phyloP scores from a whole-genome alignment of 345 rosid genomes.

The Syzygium aqueum region DNA sequence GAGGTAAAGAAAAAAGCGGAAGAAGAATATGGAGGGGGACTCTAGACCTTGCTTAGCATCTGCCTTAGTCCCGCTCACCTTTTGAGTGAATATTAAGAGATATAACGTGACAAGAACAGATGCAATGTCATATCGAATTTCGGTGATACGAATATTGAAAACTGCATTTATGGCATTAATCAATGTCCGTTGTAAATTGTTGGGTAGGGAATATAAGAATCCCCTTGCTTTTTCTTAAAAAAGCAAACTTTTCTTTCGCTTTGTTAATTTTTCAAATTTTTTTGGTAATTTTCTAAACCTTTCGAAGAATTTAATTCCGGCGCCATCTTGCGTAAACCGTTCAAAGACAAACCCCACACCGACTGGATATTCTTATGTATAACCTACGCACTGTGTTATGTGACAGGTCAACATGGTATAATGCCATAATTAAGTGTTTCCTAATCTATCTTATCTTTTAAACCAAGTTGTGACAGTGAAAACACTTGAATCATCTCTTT shows the following conservation, averaged over 20 bases:
- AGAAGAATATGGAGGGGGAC: background rate
- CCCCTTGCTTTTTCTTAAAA: constrained; percentile 5
- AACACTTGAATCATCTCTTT: background rate
- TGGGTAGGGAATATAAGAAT: constrained; percentile 18
- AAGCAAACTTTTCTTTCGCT: background rate
- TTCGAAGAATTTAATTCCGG: background rate
- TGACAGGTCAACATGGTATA: background rate
- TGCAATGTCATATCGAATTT: constrained; percentile 27
- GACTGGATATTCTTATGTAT: background rate
- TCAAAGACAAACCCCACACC: background rate
- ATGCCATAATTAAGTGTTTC: background rate
- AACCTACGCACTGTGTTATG: background rate
- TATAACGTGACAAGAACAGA: background rate
- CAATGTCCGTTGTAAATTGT: background rate
- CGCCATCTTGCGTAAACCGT: background rate
- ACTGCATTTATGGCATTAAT: constrained; percentile 4
- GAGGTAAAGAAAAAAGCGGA: background rate
- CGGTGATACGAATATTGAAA: constrained; percentile 46
- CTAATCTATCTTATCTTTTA: background rate
- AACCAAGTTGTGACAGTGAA: background rate
- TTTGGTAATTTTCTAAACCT: background rate
- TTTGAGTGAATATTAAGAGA: constrained; percentile 11
- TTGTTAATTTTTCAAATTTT: background rate
- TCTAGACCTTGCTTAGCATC: constrained; percentile 12
- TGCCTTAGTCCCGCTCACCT: background rate